Conservation (phyloP, 306 rosid species). For the Mucuna pruriens region DNA sequence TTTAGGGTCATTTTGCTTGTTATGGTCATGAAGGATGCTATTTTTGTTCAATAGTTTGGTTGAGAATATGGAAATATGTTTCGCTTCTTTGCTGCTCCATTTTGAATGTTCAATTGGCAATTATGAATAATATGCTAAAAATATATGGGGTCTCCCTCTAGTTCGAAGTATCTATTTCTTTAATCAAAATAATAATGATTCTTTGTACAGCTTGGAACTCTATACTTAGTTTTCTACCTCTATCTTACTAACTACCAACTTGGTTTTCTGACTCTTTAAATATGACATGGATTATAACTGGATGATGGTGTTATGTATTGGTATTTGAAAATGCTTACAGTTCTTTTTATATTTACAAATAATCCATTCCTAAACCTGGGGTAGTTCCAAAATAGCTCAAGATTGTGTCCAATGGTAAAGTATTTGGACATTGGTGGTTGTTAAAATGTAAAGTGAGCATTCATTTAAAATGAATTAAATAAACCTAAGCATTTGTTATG, state of each 20-base stretch:
- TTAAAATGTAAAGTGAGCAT: slow-evolving; percentile 5
- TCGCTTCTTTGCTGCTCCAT: not conserved
- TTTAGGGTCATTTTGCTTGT: not conserved
- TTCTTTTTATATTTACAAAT: not conserved
- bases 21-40: not conserved
- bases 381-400: not conserved
- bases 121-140: not conserved
- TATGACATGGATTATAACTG: not conserved
- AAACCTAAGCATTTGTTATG: not conserved
- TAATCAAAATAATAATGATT: not conserved
- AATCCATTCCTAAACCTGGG: not conserved
- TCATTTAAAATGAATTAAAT: slow-evolving; percentile 1
- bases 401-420: not conserved
- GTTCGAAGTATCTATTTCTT: not conserved
- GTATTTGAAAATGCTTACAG: not conserved
- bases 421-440: slow-evolving; percentile 7
- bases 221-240: not conserved
- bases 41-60: not conserved
- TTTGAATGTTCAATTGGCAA: not conserved
- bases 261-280: not conserved
- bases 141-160: not conserved
- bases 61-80: not conserved
- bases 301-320: not conserved
- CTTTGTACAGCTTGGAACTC: not conserved
- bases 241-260: not conserved